Percentiles rank a stretch among this genome's conserved stretches.
Conservation (phyloP, 2,329 filamentous ascomycete species). For the Graphilbum fragrans region DNA sequence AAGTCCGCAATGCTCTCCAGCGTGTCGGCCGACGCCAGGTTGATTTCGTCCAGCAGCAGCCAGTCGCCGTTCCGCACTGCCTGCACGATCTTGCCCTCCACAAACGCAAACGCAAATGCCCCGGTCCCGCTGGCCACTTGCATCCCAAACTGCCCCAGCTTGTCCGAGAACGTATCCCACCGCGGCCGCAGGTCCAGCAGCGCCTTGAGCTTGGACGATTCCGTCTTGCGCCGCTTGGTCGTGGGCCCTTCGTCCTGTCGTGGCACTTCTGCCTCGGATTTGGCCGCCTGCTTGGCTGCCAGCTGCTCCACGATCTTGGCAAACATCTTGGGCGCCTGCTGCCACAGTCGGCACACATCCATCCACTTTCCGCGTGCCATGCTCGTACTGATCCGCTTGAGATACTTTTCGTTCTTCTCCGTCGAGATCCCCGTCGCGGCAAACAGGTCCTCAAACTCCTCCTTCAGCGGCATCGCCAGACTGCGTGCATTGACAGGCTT, state of each 20-base stretch:
- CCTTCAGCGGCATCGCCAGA: conserved; percentile 77
- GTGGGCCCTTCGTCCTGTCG: conserved; percentile 45
- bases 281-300: conserved; percentile 26
- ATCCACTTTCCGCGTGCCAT: conserved; percentile 77
- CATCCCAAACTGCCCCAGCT: conserved; percentile 65
- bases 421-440: conserved; percentile 71
- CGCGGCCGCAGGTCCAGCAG: conserved; percentile 45
- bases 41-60: conserved; percentile 95
- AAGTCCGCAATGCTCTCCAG: conserved; percentile 88
- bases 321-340: conserved; percentile 81
- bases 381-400: conserved; percentile 68
- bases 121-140: conserved; percentile 63
- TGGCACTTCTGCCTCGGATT: conserved; percentile 24
- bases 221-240: conserved; percentile 40
- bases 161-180: conserved; percentile 71
- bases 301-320: conserved; percentile 52
- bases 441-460: conserved; percentile 88
- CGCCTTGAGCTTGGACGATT: conserved; percentile 51
- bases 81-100: conserved; percentile 92
- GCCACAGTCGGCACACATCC: conserved; percentile 76
- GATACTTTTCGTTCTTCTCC: conserved; percentile 77
- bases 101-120: conserved; percentile 84
- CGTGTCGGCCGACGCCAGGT: conserved; percentile 87
- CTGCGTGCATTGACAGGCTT: conserved; percentile 89
- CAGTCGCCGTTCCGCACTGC: conserved; percentile 94